Conservation (phyloP, 768 basidiomycete species). For the Naganishia onofrii region DNA sequence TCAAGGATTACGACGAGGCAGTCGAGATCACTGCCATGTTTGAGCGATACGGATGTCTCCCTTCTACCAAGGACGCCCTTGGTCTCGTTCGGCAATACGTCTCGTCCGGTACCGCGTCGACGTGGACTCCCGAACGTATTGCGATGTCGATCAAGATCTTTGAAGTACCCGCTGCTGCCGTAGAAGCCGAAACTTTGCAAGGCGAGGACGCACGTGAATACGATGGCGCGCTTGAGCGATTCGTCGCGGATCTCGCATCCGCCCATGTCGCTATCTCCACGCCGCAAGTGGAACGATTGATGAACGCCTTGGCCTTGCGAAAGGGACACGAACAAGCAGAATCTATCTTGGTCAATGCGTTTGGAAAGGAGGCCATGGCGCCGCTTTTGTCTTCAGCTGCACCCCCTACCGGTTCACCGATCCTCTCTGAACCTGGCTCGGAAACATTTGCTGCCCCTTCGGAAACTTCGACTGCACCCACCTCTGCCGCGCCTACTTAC, state of each 20-base stretch:
- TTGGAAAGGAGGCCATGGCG: not conserved
- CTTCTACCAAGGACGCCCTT: not conserved
- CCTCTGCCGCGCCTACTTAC: conserved; percentile 28
- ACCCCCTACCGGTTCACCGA: not conserved
- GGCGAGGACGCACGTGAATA: conserved; percentile 29
- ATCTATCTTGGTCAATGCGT: not conserved
- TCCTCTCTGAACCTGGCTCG: conserved; percentile 13
- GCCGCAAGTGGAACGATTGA: conserved; percentile 11
- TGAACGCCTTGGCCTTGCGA: conserved; percentile 13
- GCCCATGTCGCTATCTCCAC: not conserved
- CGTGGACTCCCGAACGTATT: conserved; percentile 15
- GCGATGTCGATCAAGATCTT: conserved; percentile 29
- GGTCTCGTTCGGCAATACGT: conserved; percentile 25
- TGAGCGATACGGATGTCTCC: conserved; percentile 16
- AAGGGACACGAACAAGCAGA: conserved; percentile 15
- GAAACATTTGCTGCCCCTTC: conserved; percentile 1
- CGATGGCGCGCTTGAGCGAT: conserved; percentile 34
- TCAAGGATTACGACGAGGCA: conserved; percentile 2
- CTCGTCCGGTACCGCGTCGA: conserved; percentile 7
- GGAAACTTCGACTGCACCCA: conserved; percentile 30
- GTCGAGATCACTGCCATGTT: not conserved
- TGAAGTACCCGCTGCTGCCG: conserved; percentile 13
- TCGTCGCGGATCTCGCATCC: conserved; percentile 32
- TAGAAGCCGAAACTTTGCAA: conserved; percentile 4
- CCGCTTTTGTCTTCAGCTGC: not conserved